Conservation (phyloP, 306 rosid genomes). For the Pachyrhizus erosus region DNA sequence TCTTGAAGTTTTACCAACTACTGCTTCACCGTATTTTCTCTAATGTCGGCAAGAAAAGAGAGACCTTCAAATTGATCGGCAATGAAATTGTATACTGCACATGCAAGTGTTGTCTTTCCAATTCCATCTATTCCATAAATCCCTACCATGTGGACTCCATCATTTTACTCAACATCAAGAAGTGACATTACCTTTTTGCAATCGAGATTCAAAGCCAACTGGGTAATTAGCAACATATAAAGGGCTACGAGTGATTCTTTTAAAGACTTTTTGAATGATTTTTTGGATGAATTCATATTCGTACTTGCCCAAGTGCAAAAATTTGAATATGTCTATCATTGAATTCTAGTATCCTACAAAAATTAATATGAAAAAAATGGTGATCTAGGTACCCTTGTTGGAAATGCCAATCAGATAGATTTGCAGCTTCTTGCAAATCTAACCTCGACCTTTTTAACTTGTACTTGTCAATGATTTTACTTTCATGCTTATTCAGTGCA, state of each 20-base stretch:
- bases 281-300: slow-evolving; percentile 7
- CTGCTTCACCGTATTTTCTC: no score
- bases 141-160: slow-evolving; percentile 20
- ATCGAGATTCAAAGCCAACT: neutral
- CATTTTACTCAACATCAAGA: slow-evolving; percentile 21
- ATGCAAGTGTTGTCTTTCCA: no score
- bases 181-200: neutral
- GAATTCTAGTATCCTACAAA: neutral
- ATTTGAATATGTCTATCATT: no score
- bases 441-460: neutral
- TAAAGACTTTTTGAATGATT: neutral
- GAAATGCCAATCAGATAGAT: neutral
- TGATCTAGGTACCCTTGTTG: neutral
- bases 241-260: neutral
- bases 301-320: neutral
- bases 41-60: no score
- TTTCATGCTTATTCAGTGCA: neutral
- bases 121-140: no score
- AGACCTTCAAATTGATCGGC: no score
- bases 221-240: slow-evolving; percentile 16
- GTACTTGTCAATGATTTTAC: neutral
- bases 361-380: no score
- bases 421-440: neutral
- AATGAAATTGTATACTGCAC: no score
- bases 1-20: no score